Evolutionary conservation across 441 rosid species (phyloP).

Genomic region (Mallotus repandus): DNA sequence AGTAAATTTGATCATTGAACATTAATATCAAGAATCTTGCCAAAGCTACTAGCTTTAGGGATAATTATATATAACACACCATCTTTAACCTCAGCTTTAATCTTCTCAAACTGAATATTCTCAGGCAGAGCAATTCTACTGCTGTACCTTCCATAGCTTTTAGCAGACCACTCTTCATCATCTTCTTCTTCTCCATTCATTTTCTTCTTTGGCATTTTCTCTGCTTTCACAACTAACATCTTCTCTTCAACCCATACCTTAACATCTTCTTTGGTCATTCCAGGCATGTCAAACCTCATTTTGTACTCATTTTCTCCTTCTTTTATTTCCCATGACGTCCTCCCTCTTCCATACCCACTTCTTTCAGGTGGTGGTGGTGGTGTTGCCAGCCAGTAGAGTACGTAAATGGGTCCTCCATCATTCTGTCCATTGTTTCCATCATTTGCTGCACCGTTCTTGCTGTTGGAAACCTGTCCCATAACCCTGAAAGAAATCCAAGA

Average conservation of each 20-base stretch:
- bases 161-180: slow-evolving; percentile 54
- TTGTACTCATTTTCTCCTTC: slow-evolving; percentile 51
- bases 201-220: slow-evolving; percentile 36
- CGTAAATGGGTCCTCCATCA: slow-evolving; percentile 51
- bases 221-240: slow-evolving; percentile 53
- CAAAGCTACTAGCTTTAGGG: slow-evolving; percentile 39
- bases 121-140: slow-evolving; percentile 62
- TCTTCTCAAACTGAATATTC: slow-evolving; percentile 55
- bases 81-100: slow-evolving; percentile 60
- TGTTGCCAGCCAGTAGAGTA: slow-evolving; percentile 20
- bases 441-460: slow-evolving; percentile 62
- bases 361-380: slow-evolving; percentile 18
- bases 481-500: slow-evolving; percentile 27
- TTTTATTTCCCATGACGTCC: slow-evolving; percentile 67
- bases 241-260: slow-evolving; percentile 65
- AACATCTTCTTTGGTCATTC: slow-evolving; percentile 65
- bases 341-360: slow-evolving; percentile 40
- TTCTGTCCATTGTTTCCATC: slow-evolving; percentile 64
- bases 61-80: slow-evolving; percentile 54
- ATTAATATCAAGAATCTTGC: slow-evolving; percentile 43
- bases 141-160: slow-evolving; percentile 57
- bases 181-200: slow-evolving; percentile 2
- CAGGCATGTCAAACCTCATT: slow-evolving; percentile 70
- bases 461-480: slow-evolving; percentile 62
- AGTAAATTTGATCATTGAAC: slow-evolving; percentile 29